phyloP scores from a whole-genome alignment of 73 alveolate genomes.

The Uronychia binucleata region DNA sequence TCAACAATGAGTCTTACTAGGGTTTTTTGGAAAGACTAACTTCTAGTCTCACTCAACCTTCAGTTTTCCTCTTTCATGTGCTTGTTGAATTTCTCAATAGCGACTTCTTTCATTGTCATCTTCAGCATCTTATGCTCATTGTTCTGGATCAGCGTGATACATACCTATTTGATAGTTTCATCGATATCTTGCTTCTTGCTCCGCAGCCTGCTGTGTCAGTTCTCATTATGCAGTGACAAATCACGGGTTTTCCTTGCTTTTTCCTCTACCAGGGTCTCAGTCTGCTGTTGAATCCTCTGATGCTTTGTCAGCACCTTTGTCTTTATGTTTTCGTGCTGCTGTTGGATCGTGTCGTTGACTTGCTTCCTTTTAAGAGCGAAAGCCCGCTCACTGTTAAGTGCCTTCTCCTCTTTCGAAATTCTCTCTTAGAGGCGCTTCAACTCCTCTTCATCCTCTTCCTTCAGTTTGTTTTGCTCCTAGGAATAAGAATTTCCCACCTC shows the following conservation, averaged over 20 bases:
- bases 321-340: background rate
- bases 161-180: background rate
- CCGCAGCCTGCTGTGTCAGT: background rate
- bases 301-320: background rate
- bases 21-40: background rate
- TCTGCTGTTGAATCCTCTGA: background rate
- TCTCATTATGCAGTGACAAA: background rate
- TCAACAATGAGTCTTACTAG: background rate
- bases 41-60: background rate
- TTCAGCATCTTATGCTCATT: background rate
- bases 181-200: background rate
- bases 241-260: background rate
- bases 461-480: background rate
- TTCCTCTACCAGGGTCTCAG: background rate
- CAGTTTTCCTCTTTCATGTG: background rate
- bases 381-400: background rate
- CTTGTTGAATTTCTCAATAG: background rate
- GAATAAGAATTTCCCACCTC: background rate
- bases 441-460: background rate
- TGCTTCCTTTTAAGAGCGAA: background rate
- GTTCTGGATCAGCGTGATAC: background rate
- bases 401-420: background rate
- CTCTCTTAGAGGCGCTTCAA: background rate
- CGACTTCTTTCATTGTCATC: background rate
- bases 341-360: background rate